Conservation (phyloP, 2,329 filamentous ascomycete species). For the Juglanconis oblonga region DNA sequence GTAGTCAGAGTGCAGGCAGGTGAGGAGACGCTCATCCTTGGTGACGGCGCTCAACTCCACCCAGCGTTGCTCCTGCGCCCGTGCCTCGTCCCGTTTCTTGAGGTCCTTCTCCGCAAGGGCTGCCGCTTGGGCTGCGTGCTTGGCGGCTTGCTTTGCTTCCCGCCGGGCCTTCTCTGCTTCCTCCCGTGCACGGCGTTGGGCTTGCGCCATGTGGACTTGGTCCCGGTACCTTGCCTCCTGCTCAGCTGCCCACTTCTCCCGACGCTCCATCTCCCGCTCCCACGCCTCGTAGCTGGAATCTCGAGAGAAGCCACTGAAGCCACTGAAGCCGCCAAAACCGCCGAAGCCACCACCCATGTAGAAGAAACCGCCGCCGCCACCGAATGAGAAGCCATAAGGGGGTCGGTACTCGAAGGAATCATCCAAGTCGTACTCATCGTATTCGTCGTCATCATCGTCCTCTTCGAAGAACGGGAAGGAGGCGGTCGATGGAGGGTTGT, state of each 20-base stretch:
- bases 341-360: too few relatives aligned
- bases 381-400: too few relatives aligned
- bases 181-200: neutral
- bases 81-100: neutral
- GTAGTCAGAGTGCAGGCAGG: slow-evolving; percentile 24
- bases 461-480: neutral
- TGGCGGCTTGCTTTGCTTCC: neutral
- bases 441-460: neutral
- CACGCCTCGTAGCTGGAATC: neutral
- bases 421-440: neutral
- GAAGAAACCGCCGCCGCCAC: too few relatives aligned
- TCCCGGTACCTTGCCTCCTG: neutral
- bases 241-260: neutral
- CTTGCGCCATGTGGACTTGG: neutral
- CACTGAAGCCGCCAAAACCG: neutral
- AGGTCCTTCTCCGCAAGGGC: neutral
- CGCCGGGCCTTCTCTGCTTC: neutral
- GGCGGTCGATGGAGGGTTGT: slow-evolving; percentile 6
- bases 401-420: neutral
- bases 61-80: slow-evolving; percentile 23
- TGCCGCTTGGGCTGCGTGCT: neutral
- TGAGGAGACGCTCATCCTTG: slow-evolving; percentile 18
- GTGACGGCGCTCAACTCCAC: slow-evolving; percentile 9
- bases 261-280: neutral
- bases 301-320: too few relatives aligned